phyloP scores from a whole-genome alignment of 495 filamentous ascomycete species.

The Beverwykella pulmonaria region DNA sequence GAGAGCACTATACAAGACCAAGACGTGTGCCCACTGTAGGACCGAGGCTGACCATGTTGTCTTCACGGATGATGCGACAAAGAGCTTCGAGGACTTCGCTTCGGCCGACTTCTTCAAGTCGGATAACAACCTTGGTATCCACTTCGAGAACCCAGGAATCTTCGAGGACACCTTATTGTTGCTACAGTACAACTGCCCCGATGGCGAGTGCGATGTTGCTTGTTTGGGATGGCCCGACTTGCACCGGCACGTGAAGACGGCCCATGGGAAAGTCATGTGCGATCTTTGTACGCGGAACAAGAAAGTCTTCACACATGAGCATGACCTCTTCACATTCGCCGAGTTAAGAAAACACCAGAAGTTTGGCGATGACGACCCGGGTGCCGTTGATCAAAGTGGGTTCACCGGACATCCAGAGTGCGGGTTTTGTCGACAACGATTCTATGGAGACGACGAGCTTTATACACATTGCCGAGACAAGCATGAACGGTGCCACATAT shows the following conservation, averaged over 20 bases:
- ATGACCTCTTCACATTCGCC: constrained; percentile 83
- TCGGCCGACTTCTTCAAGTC: constrained; percentile 69
- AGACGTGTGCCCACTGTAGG: constrained; percentile 92
- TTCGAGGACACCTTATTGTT: constrained; percentile 83
- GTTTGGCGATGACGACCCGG: constrained; percentile 87
- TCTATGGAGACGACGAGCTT: constrained; percentile 95
- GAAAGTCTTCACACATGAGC: constrained; percentile 98
- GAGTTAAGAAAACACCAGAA: constrained; percentile 86
- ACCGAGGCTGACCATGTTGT: constrained; percentile 81
- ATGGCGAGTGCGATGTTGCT: constrained; percentile 79
- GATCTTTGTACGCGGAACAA: constrained; percentile 93
- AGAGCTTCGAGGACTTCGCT: constrained; percentile 80
- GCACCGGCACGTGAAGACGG: constrained; percentile 81
- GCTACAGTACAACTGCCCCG: constrained; percentile 95
- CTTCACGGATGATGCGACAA: constrained; percentile 80
- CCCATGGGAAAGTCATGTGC: constrained; percentile 88
- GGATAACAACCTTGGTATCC: constrained; percentile 85
- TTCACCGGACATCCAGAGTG: constrained; percentile 97
- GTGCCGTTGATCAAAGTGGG: constrained; percentile 87
- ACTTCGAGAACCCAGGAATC: constrained; percentile 83
- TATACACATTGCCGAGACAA: constrained; percentile 88
- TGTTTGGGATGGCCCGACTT: constrained; percentile 92
- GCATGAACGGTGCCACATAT: constrained; percentile 94
- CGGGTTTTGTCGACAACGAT: constrained; percentile 85
- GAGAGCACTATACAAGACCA: constrained; percentile 91